Evolutionary conservation across 192 early-diverging fungal genomes (phyloP).

Genomic region (Coemansia sp.): DNA sequence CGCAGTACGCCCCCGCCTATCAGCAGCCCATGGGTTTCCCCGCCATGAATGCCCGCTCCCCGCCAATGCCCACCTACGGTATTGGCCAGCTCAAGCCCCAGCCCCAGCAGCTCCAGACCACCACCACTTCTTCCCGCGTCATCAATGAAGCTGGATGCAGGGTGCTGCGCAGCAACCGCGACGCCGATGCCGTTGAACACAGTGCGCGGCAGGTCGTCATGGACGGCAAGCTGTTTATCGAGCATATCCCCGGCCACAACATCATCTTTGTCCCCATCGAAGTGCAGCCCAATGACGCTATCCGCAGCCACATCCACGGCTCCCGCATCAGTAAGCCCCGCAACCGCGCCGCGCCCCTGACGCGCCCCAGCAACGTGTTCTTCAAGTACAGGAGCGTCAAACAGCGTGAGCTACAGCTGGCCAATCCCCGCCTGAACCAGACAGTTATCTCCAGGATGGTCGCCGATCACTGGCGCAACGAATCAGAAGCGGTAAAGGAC

Average conservation of each 20-base stretch:
- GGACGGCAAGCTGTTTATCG: conserved; percentile 36
- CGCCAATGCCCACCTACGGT: neutral
- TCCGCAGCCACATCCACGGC: conserved; percentile 1
- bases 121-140: conserved; percentile 22
- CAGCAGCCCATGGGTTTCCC: neutral
- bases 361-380: conserved; percentile 49
- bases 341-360: neutral
- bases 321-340: conserved; percentile 17
- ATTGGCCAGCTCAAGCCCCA: conserved; percentile 2
- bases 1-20: neutral
- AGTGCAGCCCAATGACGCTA: neutral
- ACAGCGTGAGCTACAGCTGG: conserved; percentile 26
- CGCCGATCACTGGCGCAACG: conserved; percentile 47
- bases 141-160: conserved; percentile 30
- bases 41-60: neutral
- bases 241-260: conserved; percentile 38
- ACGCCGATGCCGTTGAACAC: conserved; percentile 11
- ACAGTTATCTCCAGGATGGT: conserved; percentile 49
- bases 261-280: conserved; percentile 28
- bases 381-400: conserved; percentile 51
- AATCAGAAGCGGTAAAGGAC: conserved; percentile 37
- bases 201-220: conserved; percentile 25
- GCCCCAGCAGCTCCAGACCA: conserved; percentile 9
- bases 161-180: conserved; percentile 15
- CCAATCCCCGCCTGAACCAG: conserved; percentile 46